These are phyloP conservation scores for Tolypocladium ovalisporum DNA, from an alignment of 2,329 filamentous ascomycete genomes.

Conservation along the genomic window DNA sequence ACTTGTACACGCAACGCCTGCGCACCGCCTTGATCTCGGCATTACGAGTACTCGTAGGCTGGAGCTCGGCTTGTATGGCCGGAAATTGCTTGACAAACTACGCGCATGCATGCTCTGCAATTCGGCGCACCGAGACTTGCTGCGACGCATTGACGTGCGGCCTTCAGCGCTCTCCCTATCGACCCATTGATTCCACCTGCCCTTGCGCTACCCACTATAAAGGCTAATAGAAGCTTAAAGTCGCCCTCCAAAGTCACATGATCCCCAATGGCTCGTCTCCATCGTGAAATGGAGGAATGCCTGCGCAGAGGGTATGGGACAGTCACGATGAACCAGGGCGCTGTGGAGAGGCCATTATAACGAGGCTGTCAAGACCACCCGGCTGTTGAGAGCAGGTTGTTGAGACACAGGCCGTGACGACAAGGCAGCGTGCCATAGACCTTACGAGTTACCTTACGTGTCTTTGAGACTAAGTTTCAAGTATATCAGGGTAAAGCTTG, in stretches of 20 bases:
- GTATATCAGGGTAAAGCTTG: background rate
- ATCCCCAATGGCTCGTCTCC: background rate
- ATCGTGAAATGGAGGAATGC: background rate
- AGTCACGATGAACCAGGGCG: too few relatives aligned
- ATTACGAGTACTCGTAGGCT: too few relatives aligned
- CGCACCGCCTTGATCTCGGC: background rate
- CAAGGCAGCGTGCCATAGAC: background rate
- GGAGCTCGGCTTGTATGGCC: background rate
- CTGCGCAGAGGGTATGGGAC: background rate
- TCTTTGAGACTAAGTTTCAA: background rate
- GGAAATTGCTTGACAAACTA: background rate
- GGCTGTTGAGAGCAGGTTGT: too few relatives aligned
- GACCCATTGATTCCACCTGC: background rate
- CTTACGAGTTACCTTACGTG: too few relatives aligned
- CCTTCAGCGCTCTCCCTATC: background rate
- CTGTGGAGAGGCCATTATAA: background rate
- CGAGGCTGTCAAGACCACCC: background rate
- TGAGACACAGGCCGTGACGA: background rate
- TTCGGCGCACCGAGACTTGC: background rate
- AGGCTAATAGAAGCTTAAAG: slow-evolving; percentile 8
- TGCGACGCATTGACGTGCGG: background rate
- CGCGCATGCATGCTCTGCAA: background rate
- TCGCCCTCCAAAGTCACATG: slow-evolving; percentile 4
- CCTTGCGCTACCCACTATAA: background rate
- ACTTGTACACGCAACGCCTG: background rate